Conservation (phyloP, 305 asterid species). For the Withania somnifera region DNA sequence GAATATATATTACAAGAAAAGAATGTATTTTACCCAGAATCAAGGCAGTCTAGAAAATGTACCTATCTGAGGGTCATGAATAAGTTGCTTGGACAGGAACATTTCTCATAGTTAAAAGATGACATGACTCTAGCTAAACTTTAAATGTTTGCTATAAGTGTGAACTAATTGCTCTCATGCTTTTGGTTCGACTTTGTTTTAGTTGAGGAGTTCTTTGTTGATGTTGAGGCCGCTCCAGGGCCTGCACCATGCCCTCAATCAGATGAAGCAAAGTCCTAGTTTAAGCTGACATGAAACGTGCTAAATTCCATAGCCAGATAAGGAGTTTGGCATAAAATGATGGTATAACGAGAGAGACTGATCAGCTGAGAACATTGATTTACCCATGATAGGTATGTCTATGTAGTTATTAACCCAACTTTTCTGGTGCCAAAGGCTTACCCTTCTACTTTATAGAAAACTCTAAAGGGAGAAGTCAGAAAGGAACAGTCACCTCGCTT, state of each 20-base stretch:
- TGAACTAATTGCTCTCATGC: not conserved
- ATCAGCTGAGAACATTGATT: not conserved
- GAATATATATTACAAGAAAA: not conserved
- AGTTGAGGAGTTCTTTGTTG: constrained; percentile 94
- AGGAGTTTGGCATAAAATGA: constrained; percentile 5
- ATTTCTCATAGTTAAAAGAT: not conserved
- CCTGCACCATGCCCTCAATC: constrained; percentile 44
- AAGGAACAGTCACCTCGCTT: not conserved
- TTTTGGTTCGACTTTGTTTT: constrained; percentile 21
- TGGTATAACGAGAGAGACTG: not conserved
- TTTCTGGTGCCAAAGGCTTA: not conserved
- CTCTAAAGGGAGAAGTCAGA: not conserved
- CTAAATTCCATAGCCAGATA: constrained; percentile 3
- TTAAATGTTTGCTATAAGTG: not conserved
- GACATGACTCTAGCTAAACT: not conserved
- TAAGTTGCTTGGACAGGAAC: not conserved
- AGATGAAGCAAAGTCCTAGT: constrained; percentile 74
- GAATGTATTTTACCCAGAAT: not conserved
- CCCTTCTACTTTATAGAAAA: not conserved
- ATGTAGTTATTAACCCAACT: not conserved
- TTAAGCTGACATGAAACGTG: constrained; percentile 1
- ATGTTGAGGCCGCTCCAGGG: constrained; percentile 61
- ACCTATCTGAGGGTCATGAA: not conserved
- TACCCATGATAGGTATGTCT: not conserved
- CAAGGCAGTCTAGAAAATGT: not conserved